Conservation (phyloP, 805 yeast genomes). For the Geotrichum ghanense region DNA sequence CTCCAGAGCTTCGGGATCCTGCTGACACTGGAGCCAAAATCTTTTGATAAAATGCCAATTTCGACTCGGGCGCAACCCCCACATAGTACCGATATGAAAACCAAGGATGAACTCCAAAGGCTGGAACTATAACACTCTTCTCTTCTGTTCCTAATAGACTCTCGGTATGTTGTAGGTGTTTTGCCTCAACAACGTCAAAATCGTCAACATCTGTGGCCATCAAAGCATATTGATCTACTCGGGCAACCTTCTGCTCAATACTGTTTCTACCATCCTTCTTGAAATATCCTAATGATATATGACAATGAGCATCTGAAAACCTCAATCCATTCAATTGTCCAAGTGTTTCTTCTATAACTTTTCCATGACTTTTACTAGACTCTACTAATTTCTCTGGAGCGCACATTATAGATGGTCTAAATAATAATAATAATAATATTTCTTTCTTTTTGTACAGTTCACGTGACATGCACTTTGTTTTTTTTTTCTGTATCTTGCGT, state of each 20-base stretch:
- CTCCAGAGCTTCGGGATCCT: too few species aligned
- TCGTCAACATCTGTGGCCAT: background rate
- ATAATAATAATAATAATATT: too few species aligned
- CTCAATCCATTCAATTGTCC: background rate
- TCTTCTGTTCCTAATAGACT: background rate
- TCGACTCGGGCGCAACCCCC: constrained; percentile 20
- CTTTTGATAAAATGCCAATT: constrained; percentile 42
- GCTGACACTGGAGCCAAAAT: constrained; percentile 34
- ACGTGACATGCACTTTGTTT: too few species aligned
- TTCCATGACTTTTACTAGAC: background rate
- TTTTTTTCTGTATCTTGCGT: too few species aligned
- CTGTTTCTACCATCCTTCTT: background rate
- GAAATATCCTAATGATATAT: background rate
- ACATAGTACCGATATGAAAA: constrained; percentile 52
- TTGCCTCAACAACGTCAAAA: background rate
- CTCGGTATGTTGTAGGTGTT: background rate
- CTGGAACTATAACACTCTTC: constrained; percentile 19
- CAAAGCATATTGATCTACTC: background rate
- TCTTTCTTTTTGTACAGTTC: too few species aligned
- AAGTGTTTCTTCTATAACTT: background rate
- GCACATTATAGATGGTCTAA: background rate
- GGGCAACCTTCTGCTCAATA: background rate
- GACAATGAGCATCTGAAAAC: constrained; percentile 1
- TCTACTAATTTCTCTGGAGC: background rate
- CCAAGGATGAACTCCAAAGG: constrained; percentile 82